Base-by-base conservation (phyloP, 768 basidiomycete species). In the Saitozyma sp. region DNA sequence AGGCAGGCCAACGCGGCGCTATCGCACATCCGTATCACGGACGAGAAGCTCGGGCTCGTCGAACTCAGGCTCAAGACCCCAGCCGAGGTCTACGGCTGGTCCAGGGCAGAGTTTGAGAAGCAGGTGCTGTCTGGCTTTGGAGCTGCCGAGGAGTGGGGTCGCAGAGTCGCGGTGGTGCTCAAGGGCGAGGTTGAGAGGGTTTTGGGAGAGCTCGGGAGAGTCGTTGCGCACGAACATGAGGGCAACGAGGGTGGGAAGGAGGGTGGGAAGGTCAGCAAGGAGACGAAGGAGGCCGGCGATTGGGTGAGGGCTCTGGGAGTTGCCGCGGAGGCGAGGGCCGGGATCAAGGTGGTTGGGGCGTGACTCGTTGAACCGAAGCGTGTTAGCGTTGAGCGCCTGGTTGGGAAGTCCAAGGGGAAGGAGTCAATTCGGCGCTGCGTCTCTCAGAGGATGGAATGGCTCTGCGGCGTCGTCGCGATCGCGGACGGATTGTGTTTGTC, bases 101-200 rank as follows among this genome's bases (percentile, higher is more conserved):
- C 65, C 3, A 56, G 50, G 19, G 64, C 59, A 20, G 78, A 79
- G 14, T 79, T 75, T 58, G 78, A 79, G 41, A 58, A 70, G n/a
- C 71, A 77, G 46, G 73, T 77, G 9, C 50, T 77, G n/a, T 50
- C 49, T 46, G 74, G 76, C 1, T 79, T 79, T 56, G 69, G 72
- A 39, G 65, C 71, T 6, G 78, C 78, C 8, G 78, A 79, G 48
- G 76, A 79, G 51, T 73, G 70, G 63, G 71, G 64, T 0, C 58
- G 70, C 37, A 49, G 74, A 16, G 72, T 75, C 17, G 78, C 73
- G 13, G 19, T 68, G 16, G 70, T 65, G 8, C 59, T 74, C 61
- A 76, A 76, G 67, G 50, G 60, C 11, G 76, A 79, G 37, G 53
- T 79, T 9, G 78, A 79, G 67, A 66, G 68, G 53, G 66, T 71